Percentiles rank a stretch among this genome's conserved stretches.
Conservation (phyloP, 1,139 yeast genomes). For the Blastobotrys malaysiensis region DNA sequence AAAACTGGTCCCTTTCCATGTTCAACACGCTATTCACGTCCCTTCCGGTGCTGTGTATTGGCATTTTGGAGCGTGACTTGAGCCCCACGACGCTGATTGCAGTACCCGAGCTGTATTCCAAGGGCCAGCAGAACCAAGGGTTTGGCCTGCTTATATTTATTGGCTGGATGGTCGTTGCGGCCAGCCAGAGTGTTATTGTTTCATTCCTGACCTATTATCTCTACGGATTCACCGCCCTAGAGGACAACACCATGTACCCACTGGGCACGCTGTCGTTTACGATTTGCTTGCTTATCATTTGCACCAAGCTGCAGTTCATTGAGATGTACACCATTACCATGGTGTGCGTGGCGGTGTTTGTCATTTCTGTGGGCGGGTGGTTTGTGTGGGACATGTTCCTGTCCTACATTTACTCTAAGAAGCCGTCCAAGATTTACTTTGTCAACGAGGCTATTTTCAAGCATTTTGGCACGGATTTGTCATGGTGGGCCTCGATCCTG, state of each 20-base stretch:
- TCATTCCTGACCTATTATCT: conserved; percentile 61
- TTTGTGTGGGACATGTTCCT: conserved; percentile 77
- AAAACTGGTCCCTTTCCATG: conserved; percentile 96
- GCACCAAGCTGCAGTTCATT: conserved; percentile 69
- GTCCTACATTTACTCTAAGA: conserved; percentile 58
- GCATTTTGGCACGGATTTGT: conserved; percentile 69
- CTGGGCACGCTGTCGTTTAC: conserved; percentile 73
- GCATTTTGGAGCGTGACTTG: conserved; percentile 92
- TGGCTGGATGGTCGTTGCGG: conserved; percentile 75
- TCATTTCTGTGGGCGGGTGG: conserved; percentile 84
- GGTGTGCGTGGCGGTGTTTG: conserved; percentile 61
- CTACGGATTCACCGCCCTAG: conserved; percentile 60
- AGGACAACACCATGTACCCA: conserved; percentile 76
- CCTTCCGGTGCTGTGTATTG: conserved; percentile 82
- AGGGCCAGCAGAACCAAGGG: conserved; percentile 69
- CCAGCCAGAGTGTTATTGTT: conserved; percentile 64
- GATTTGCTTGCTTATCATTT: conserved; percentile 64
- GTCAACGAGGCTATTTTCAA: conserved; percentile 63
- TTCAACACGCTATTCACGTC: conserved; percentile 94
- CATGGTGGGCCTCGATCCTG: conserved; percentile 81
- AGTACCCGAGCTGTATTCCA: conserved; percentile 80
- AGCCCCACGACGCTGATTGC: conserved; percentile 84
- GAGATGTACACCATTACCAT: conserved; percentile 82
- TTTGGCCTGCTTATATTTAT: conserved; percentile 67
- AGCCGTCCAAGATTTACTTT: conserved; percentile 59